Base-by-base conservation (phyloP, 306 rosid species). In the Corylus avellana region DNA sequence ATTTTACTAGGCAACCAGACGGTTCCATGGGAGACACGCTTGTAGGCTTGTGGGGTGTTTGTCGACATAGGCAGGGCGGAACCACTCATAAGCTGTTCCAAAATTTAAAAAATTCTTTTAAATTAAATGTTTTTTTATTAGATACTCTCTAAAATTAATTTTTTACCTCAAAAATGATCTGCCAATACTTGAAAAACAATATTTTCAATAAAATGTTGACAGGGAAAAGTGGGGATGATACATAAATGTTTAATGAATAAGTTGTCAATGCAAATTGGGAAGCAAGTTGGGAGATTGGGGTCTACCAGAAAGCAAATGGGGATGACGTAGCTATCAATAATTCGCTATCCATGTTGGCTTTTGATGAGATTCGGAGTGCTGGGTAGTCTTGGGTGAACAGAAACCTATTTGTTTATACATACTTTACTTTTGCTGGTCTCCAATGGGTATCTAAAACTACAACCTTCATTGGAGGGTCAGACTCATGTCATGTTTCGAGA, bases 251-350 rank as follows among this genome's bases (percentile, higher is more conserved):
- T 51, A 53, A 77, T 13, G 12, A 29, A 54, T 13, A 50, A 8
- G 58, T n/a, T 9, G 58, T 42, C 51, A 77, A 25, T 81, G 82
- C 87, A 74, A 84, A 73, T 85, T 82, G 87, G 57, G 2, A 71
- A 74, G 68, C 84, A 81, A 86, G 83, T 84, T 66, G 88, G 18
- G 39, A 51, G 20, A 22, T 17, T 75, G 70, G 70, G 83, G 78
- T 81, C 77, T 81, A 78, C 78, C 74, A 12, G 83, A 83, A 83
- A 83, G 78, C 51, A 81, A 82, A 82, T 44, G 88, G 54, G 70
- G 74, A 73, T 87, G 88, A 85, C 87, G 91, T 75, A 47, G 80
- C 69, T 72, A 48, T 79, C 54, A 73, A 39, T 57, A 22, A 44
- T 81, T 81, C 78, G 81, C 76, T 70, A 48, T 85, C 80, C 75